These are phyloP conservation scores for Mallotus repandus DNA, from an alignment of 441 rosid species.

Conservation along the genomic window DNA sequence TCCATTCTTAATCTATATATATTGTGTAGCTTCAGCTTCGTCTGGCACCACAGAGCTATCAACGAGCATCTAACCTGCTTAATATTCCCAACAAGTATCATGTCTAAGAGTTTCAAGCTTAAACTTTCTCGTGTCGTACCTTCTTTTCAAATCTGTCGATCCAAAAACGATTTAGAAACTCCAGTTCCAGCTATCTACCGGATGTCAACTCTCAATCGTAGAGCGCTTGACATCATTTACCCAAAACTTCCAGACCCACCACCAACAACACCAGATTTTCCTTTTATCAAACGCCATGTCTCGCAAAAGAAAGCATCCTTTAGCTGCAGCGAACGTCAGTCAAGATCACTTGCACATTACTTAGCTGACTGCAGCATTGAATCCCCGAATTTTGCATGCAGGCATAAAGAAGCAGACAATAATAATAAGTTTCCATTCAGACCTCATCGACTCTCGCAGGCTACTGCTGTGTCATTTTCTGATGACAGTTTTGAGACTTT, in stretches of 20 bases:
- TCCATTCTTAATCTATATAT: background rate
- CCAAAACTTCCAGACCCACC: constrained; percentile 37
- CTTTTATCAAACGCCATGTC: background rate
- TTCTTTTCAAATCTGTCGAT: constrained; percentile 43
- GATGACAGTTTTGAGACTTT: constrained; percentile 9
- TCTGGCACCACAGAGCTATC: background rate
- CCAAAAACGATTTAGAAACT: constrained; percentile 14
- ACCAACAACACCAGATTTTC: constrained; percentile 38
- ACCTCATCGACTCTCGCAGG: background rate
- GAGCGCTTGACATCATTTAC: constrained; percentile 26
- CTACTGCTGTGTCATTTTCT: constrained; percentile 14
- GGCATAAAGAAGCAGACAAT: background rate
- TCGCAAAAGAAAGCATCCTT: constrained; percentile 16
- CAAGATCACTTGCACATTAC: constrained; percentile 17
- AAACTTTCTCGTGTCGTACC: constrained; percentile 35
- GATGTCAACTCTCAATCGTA: constrained; percentile 31
- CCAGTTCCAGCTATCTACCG: constrained; percentile 22
- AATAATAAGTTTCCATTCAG: background rate
- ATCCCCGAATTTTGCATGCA: constrained; percentile 12
- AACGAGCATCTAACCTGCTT: background rate
- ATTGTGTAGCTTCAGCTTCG: background rate
- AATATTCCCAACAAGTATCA: constrained; percentile 1
- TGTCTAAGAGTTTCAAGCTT: constrained; percentile 44
- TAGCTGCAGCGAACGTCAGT: constrained; percentile 3
- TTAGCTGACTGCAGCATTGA: constrained; percentile 11